Evolutionary conservation across 805 yeast genomes (phyloP).

Genomic region (Hyphopichia homilentoma): DNA sequence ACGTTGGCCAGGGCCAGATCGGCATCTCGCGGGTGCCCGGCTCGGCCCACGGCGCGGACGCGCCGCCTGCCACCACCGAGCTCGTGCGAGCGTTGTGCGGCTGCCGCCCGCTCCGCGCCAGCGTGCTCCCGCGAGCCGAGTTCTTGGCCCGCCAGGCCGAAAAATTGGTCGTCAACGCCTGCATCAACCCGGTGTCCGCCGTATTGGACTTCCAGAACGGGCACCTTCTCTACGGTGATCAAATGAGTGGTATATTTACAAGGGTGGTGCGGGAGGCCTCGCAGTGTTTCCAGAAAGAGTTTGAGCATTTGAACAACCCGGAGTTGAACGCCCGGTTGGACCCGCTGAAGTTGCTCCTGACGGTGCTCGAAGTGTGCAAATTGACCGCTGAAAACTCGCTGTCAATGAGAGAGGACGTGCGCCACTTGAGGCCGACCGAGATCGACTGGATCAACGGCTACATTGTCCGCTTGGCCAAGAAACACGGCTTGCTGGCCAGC

Average conservation of each 20-base stretch:
- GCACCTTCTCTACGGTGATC: constrained; percentile 47
- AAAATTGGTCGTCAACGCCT: constrained; percentile 75
- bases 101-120: constrained; percentile 21
- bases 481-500: constrained; percentile 40
- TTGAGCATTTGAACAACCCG: constrained; percentile 22
- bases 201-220: constrained; percentile 76
- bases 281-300: constrained; percentile 35
- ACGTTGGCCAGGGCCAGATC: constrained; percentile 71
- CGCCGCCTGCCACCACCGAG: too few species aligned
- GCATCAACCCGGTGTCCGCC: constrained; percentile 82
- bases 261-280: constrained; percentile 45
- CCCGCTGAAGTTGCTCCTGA: constrained; percentile 29
- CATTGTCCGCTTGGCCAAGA: constrained; percentile 52
- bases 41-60: too few species aligned
- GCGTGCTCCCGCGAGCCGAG: constrained; percentile 35
- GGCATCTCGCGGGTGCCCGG: constrained; percentile 56
- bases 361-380: constrained; percentile 26
- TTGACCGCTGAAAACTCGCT: constrained; percentile 56
- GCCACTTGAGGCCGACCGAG: constrained; percentile 59
- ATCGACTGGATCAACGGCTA: constrained; percentile 83
- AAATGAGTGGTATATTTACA: constrained; percentile 30
- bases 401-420: constrained; percentile 69
- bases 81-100: constrained; percentile 19
- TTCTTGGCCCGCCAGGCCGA: constrained; percentile 58
- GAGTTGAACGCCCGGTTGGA: constrained; percentile 27